phyloP scores from a whole-genome alignment of 768 basidiomycete genomes.

The Agrocybe pediades region DNA sequence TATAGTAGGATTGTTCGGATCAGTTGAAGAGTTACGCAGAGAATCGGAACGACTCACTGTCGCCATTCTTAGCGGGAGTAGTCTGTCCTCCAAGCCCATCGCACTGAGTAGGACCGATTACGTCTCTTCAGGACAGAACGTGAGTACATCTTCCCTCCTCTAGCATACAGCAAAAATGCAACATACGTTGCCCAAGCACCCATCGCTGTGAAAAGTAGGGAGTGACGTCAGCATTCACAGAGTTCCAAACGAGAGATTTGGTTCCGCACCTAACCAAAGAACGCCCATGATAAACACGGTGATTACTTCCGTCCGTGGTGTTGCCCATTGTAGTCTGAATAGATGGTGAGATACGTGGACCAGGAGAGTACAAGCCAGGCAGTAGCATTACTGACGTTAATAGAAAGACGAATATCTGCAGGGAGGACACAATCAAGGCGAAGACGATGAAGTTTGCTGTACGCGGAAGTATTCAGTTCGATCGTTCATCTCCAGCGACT shows the following conservation, averaged over 20 bases:
- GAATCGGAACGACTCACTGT: slow-evolving; percentile 41
- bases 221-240: slow-evolving; percentile 7
- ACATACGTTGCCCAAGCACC: slow-evolving; percentile 71
- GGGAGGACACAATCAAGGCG: slow-evolving; percentile 61
- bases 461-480: not conserved
- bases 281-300: slow-evolving; percentile 55
- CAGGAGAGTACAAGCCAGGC: not conserved
- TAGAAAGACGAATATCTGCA: slow-evolving; percentile 65
- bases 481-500: not conserved
- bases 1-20: slow-evolving; percentile 8
- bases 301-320: slow-evolving; percentile 63
- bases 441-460: slow-evolving; percentile 75
- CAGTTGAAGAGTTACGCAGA: not conserved
- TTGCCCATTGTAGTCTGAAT: slow-evolving; percentile 67
- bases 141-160: too few species aligned
- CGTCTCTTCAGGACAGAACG: slow-evolving; percentile 49
- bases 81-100: slow-evolving; percentile 44
- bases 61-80: slow-evolving; percentile 52
- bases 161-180: too few species aligned
- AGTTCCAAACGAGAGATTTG: slow-evolving; percentile 4
- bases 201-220: slow-evolving; percentile 51
- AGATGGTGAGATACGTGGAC: not conserved
- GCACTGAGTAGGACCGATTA: slow-evolving; percentile 68
- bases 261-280: slow-evolving; percentile 70
- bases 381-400: slow-evolving; percentile 45